Base-by-base conservation (phyloP, 2,329 filamentous ascomycete species). In the Hypoxylon sp. region DNA sequence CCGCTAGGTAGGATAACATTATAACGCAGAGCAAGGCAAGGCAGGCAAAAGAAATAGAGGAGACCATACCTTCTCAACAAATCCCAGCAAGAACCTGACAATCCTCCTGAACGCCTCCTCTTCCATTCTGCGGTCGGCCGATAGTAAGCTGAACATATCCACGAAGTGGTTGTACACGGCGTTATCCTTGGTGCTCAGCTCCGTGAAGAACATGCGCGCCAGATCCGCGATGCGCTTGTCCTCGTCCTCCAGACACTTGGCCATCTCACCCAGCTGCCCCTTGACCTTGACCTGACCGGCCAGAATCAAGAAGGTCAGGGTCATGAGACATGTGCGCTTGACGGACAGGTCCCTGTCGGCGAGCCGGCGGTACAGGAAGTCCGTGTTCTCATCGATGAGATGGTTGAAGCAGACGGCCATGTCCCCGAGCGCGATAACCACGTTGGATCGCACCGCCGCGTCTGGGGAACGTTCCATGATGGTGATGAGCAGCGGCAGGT, bases 341-440 rank as follows among this genome's bases (percentile, higher is more conserved):
- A 99, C 96, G 2, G 91, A 95, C 20, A 89, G 87, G 72, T 97
- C 94, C 14, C 87, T 83, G 75, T 99, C 96, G 14, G 96, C 96
- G 6, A 99, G 86, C 16, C 96, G 89, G 18, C 96, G 90, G 80
- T 99, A 99, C 42, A 99, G 80, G 82, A 98, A 99, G 77, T 99
- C 96, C 0, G 96, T 99, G 79, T 99, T 98, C 80, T 99, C 96
- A 75, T 99, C 96, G 72, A 99, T 97, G 51, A 99, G 87, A 75
- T 99, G 96, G 76, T 99, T 99, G 85, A 99, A 99, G 85, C 94
- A 97, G 20, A 99, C 96, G 0, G 96, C 96, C 96, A 99, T 99
- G 76, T 99, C 96, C 38, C 96, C 96, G 0, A 99, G 88, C 0
- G 96, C 95, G 72, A 99, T 97, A 16, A 99, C 96, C 8, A 96